phyloP scores from a whole-genome alignment of 2,329 filamentous ascomycete genomes.

The Trematosphaeria pertusa region DNA sequence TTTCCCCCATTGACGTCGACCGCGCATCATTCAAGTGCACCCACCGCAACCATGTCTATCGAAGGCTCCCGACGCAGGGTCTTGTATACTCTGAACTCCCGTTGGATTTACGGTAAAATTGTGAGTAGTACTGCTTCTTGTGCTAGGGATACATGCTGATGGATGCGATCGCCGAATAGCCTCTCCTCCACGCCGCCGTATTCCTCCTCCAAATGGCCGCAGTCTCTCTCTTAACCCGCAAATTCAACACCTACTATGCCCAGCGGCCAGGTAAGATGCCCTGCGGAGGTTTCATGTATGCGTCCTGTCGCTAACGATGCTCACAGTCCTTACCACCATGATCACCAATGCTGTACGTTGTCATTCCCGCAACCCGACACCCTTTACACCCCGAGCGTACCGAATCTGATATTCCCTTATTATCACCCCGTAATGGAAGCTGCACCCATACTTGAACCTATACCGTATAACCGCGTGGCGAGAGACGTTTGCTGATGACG shows the following conservation, averaged over 20 bases:
- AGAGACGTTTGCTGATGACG: constrained; percentile 8
- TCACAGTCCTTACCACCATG: constrained; percentile 92
- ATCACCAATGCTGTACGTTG: constrained; percentile 86
- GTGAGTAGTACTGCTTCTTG: too few relatives aligned
- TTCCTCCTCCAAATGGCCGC: constrained; percentile 89
- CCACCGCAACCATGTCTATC: constrained; percentile 38
- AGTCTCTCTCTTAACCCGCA: constrained; percentile 78
- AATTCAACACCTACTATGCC: constrained; percentile 94
- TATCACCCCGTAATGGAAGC: too few relatives aligned
- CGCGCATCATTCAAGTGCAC: constrained; percentile 35
- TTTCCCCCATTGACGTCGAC: constrained; percentile 26
- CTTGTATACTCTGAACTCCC: constrained; percentile 70
- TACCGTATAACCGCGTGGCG: too few relatives aligned
- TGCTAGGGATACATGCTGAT: too few relatives aligned
- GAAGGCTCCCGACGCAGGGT: constrained; percentile 62
- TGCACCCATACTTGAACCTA: too few relatives aligned
- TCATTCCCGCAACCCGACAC: constrained; percentile 10
- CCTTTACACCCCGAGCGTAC: constrained; percentile 4
- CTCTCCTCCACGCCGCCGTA: constrained; percentile 82
- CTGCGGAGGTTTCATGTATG: neutral
- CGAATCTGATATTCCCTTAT: neutral
- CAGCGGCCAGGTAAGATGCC: constrained; percentile 74
- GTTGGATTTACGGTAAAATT: constrained; percentile 75
- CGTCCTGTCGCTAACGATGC: constrained; percentile 21
- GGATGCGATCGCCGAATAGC: constrained; percentile 60